Conservation (phyloP, 345 rosid genomes). For the Hibiscus syriacus region DNA sequence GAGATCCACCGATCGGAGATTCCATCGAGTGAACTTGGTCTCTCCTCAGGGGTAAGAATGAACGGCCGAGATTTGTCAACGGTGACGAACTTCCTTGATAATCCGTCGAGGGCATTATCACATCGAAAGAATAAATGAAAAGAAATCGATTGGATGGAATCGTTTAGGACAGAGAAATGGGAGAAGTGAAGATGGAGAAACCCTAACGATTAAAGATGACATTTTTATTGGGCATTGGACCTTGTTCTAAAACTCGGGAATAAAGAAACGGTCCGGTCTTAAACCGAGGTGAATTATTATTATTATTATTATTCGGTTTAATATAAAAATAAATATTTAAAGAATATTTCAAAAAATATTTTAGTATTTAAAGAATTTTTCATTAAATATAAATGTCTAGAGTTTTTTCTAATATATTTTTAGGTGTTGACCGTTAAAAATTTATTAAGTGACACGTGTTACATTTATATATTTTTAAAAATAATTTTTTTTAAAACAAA, state of each 20-base stretch:
- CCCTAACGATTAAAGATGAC: not conserved
- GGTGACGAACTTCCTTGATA: not conserved
- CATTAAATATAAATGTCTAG: no score
- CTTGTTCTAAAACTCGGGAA: not conserved
- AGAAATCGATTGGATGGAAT: not conserved
- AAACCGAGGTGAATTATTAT: not conserved
- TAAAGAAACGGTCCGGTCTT: not conserved
- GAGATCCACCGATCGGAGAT: not conserved
- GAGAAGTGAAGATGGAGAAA: not conserved
- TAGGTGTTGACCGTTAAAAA: no score
- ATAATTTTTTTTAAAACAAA: no score
- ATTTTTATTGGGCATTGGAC: not conserved
- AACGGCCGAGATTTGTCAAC: not conserved
- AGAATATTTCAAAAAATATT: no score
- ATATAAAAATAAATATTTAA: no score
- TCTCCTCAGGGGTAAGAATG: not conserved
- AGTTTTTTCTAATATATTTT: no score
- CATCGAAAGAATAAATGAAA: not conserved
- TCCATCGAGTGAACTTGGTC: not conserved
- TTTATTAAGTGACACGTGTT: no score
- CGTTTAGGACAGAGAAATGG: not conserved
- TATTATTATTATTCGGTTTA: no score
- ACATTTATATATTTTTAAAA: no score
- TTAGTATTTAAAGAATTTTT: no score
- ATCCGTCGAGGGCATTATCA: not conserved